Evolutionary conservation across 305 asterid species (phyloP).

Genomic region (Caryopteris hybrid): DNA sequence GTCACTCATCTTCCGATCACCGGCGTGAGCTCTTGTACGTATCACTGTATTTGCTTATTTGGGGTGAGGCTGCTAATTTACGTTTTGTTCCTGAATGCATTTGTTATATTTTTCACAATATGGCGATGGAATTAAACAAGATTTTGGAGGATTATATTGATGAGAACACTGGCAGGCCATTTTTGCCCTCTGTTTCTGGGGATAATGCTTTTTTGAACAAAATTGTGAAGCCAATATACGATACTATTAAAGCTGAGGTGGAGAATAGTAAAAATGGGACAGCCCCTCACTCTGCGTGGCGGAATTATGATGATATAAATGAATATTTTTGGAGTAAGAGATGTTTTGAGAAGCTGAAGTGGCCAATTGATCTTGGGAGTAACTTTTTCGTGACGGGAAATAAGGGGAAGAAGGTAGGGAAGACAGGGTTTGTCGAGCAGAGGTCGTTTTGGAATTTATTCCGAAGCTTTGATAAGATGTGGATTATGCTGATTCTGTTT

Average conservation of each 20-base stretch:
- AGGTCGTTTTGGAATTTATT: constrained; percentile 66
- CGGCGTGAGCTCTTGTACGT: constrained; percentile 85
- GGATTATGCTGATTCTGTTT: constrained; percentile 83
- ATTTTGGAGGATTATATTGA: constrained; percentile 86
- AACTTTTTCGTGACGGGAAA: constrained; percentile 51
- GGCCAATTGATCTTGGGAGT: constrained; percentile 60
- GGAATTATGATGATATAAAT: constrained; percentile 67
- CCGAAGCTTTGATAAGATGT: constrained; percentile 70
- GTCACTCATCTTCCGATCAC: constrained; percentile 43
- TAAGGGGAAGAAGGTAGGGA: constrained; percentile 71
- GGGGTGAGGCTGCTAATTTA: constrained; percentile 98
- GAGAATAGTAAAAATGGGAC: constrained; percentile 86
- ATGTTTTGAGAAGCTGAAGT: constrained; percentile 60
- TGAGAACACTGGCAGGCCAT: constrained; percentile 84
- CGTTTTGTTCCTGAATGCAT: constrained; percentile 90
- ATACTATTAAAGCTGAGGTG: constrained; percentile 68
- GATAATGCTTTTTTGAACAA: constrained; percentile 64
- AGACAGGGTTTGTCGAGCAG: constrained; percentile 67
- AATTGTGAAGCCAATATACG: constrained; percentile 80
- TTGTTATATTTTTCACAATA: constrained; percentile 77
- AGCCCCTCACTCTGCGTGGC: constrained; percentile 67
- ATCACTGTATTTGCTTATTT: constrained; percentile 67
- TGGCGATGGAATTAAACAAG: constrained; percentile 89
- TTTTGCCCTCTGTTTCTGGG: constrained; percentile 75
- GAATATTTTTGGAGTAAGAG: constrained; percentile 74